Conservation (phyloP, 768 basidiomycete species). For the Amanita polypyramis region DNA sequence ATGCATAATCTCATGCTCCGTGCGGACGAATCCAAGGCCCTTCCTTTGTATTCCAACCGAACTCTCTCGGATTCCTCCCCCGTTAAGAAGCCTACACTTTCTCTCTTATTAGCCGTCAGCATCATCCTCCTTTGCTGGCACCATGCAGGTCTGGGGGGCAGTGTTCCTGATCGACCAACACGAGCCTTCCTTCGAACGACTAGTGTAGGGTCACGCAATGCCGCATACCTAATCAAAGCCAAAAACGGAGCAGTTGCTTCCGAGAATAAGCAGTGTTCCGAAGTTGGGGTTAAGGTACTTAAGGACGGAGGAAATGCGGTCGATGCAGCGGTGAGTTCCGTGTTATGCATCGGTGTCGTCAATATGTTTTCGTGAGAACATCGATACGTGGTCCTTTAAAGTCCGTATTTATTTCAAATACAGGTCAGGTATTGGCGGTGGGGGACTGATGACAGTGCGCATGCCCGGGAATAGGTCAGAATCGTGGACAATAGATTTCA, state of each 20-base stretch:
- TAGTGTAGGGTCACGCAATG: slow-evolving; percentile 19
- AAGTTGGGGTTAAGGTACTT: slow-evolving; percentile 69
- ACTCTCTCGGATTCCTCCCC: too few relatives aligned
- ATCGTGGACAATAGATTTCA: slow-evolving; percentile 74
- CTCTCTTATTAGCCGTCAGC: not conserved
- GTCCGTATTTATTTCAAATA: slow-evolving; percentile 4
- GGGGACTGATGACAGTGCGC: slow-evolving; percentile 79
- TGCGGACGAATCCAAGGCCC: slow-evolving; percentile 4
- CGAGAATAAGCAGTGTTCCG: slow-evolving; percentile 79
- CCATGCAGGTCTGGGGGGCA: not conserved
- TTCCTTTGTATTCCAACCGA: not conserved
- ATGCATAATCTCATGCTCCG: slow-evolving; percentile 4
- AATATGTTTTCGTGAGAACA: slow-evolving; percentile 81
- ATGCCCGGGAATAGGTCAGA: slow-evolving; percentile 50
- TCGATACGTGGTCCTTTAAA: not conserved
- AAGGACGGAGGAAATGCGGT: slow-evolving; percentile 85
- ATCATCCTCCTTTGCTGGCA: not conserved
- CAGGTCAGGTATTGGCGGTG: slow-evolving; percentile 80
- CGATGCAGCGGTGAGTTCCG: slow-evolving; percentile 74
- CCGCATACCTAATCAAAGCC: slow-evolving; percentile 43
- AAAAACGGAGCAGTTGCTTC: slow-evolving; percentile 79
- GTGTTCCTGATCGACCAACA: not conserved
- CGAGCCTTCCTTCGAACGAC: too few relatives aligned
- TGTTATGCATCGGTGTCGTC: slow-evolving; percentile 72
- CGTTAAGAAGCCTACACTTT: too few relatives aligned